A percentile compares a stretch with the other conserved stretches of the same genome.
Conservation (phyloP, 495 filamentous ascomycete genomes). For the Penicillium maclennaniae region DNA sequence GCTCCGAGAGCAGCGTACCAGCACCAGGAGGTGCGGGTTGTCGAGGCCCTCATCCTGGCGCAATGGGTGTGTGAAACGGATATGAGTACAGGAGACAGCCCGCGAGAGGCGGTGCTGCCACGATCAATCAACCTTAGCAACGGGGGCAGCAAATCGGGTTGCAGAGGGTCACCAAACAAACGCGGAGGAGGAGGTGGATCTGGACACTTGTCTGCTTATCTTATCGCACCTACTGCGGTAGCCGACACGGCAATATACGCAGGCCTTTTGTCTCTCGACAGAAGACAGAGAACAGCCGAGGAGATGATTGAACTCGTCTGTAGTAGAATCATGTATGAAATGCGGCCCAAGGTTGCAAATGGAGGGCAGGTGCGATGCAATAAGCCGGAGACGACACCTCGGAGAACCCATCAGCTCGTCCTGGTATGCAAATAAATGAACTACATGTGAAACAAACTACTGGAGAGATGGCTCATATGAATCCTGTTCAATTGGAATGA, state of each 20-base stretch:
- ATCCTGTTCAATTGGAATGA: conserved; percentile 1
- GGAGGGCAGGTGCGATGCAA: no score
- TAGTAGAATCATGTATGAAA: no score
- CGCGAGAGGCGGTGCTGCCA: not conserved
- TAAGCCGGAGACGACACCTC: no score
- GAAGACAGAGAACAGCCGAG: no score
- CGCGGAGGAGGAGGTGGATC: conserved; percentile 18
- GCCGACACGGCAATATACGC: conserved; percentile 34
- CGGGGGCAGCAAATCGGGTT: not conserved
- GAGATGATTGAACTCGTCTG: no score
- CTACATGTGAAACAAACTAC: not conserved
- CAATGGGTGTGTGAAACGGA: conserved; percentile 1
- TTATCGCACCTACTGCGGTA: conserved; percentile 35
- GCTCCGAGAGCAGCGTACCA: conserved; percentile 26
- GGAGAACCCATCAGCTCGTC: no score
- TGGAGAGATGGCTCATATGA: not conserved
- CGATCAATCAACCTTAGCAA: not conserved
- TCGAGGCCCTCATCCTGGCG: conserved; percentile 21
- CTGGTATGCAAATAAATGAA: no score
- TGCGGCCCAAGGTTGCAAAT: no score
- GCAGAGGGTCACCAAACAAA: conserved; percentile 7
- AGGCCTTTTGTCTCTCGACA: no score
- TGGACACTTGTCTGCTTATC: conserved; percentile 33
- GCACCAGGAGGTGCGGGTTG: conserved; percentile 29
- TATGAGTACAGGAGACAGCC: conserved; percentile 8